phyloP scores from a whole-genome alignment of 306 rosid species.

The Mimosa pudica region DNA sequence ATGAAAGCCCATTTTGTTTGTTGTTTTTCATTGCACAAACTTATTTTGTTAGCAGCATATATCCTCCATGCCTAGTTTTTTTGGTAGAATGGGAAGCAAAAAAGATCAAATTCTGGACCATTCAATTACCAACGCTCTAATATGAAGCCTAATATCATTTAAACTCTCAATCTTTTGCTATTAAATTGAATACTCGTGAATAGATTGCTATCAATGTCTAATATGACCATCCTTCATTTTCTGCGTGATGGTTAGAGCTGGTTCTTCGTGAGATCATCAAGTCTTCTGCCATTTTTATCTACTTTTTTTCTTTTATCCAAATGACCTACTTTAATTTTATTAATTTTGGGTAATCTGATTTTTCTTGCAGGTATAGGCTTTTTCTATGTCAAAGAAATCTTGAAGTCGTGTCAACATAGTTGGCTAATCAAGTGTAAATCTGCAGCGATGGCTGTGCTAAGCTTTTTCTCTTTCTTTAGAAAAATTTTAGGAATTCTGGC shows the following conservation, averaged over 20 bases:
- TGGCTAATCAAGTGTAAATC: constrained; percentile 60
- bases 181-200: not conserved
- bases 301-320: not conserved
- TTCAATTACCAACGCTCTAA: not conserved
- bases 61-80: not conserved
- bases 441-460: constrained; percentile 44
- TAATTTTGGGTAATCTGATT: constrained; percentile 33
- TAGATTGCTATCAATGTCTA: not conserved
- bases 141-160: not conserved
- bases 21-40: not conserved
- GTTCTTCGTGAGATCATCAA: not conserved
- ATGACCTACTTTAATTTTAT: constrained; percentile 13
- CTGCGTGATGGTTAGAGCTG: constrained; percentile 18
- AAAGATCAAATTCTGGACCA: not conserved
- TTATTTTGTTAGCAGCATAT: not conserved
- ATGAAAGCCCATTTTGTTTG: not conserved
- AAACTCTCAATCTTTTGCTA: not conserved
- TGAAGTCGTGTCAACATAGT: constrained; percentile 45
- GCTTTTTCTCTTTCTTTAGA: constrained; percentile 22
- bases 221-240: constrained; percentile 25
- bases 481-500: no score
- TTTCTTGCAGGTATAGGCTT: constrained; percentile 52
- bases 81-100: not conserved
- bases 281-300: constrained; percentile 8
- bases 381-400: constrained; percentile 33